Evolutionary conservation across 305 asterid species (phyloP), one percentile per base, ranked within the genome.

Genomic region (Euphrasia arctica): DNA sequence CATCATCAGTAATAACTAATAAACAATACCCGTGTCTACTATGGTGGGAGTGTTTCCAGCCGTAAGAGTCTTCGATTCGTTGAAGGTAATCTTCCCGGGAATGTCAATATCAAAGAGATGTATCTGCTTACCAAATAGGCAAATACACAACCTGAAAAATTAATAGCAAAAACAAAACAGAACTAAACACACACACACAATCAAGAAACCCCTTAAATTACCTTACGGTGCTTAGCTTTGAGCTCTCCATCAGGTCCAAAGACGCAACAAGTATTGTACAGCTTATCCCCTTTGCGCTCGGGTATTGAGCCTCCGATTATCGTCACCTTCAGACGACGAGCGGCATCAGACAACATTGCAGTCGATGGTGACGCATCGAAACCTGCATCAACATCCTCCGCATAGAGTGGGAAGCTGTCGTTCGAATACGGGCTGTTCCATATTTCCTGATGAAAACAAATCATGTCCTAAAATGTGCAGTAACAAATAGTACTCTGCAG

Each of bases 181-280:
- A 1, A 8, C 13, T 52, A 34, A 4, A 34, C 41, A 34, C 41
- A 34, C 41, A 34, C 41, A 34, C 8, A 4, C 41, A 36, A 5
- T 34, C 41, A 3, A 32, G 39, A 32, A 4, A 32, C 13, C 9
- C 36, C 65, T 15, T 51, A 41, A 54, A 55, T 74, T 78, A 93
- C 99, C 99, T 93, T 93, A 62, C 94, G 85, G 67, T 93, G 99
- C 71, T 93, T 93, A 72, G 96, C 99, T 77, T 81, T 86, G 74
- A 93, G 79, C 77, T 84, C 80, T 65, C 99, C 99, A 59, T 88
- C 94, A 61, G 89, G 75, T 64, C 85, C 97, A 70, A 83, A 90
- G 58, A 93, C 86, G 72, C 99, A 93, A 70, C 98, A 90, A 22
- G 99, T 79, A 69, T 93, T 93, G 62, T 83, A 88, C 81, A 93